Evolutionary conservation across 2,329 filamentous ascomycete genomes (phyloP), one percentile per base, ranked within the genome.

Genomic region (Septoria linicola): DNA sequence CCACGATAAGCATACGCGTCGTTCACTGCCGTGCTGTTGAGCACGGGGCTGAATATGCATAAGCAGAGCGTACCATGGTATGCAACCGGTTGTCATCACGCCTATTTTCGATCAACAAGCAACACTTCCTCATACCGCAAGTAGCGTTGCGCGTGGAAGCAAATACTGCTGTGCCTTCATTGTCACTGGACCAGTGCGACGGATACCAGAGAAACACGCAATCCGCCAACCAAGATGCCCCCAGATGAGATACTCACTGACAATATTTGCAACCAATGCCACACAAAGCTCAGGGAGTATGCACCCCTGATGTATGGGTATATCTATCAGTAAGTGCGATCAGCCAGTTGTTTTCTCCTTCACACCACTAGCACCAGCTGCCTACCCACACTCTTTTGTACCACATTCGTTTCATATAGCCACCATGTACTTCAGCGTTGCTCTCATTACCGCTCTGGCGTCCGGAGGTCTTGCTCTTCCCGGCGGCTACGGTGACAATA

Each of bases 371-470:
- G 23, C 23, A 27, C 23, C 23, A 10, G n/a, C 17, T 34, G 19
- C 35, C 27, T 20, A 37, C 14, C 5, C 35, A 40, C 44, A 31
- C 34, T 47, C 44, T 20, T 21, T 47, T 14, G 31, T 25, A 37
- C 42, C 42, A 35, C 42, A 36, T 21, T 39, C 35, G 35, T 39
- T 39, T 39, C 10, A 39, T 13, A 3, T 13, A 8, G 7, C 11
- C 44, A 31, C 34, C 5, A 47, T 47, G 44, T 23, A 47, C 8
- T 47, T 47, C 44, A 39, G 34, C 34, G 16, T 34, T 19, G 14
- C 44, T 31, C 44, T 47, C 25, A 40, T 47, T 21, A 34, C 34
- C 44, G 44, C 44, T 21, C 23, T 47, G 34, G 44, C 34, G n/a
- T 30, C 44, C 19, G 44, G 44, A 14, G 34, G 34, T 3, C 8